Conservation (phyloP, 2,329 filamentous ascomycete species). For the Botryotinia narcissicola region DNA sequence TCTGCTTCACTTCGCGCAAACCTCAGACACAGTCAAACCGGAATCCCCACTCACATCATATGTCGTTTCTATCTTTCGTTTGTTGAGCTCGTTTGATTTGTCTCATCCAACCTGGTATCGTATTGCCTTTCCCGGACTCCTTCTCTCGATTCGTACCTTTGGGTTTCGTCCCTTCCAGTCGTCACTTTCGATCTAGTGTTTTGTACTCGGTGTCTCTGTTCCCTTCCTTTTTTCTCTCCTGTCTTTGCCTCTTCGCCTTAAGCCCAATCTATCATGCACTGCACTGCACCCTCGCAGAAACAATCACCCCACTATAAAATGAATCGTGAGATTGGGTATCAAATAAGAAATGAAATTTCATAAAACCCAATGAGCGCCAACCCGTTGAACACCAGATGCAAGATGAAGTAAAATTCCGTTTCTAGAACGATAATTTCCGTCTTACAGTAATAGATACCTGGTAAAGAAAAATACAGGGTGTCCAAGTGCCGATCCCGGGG, state of each 20-base stretch:
- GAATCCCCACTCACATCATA: background rate
- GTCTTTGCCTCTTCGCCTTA: background rate
- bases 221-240: background rate
- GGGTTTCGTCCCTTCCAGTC: background rate
- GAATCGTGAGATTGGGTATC: background rate
- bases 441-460: background rate
- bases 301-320: background rate
- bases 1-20: conserved; percentile 6
- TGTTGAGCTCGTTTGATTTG: background rate
- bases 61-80: background rate
- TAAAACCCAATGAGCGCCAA: background rate
- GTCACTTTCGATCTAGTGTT: background rate
- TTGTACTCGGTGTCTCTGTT: background rate
- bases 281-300: background rate
- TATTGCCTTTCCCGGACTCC: background rate
- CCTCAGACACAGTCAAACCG: background rate
- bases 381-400: conserved; percentile 9
- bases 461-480: background rate
- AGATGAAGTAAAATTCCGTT: conserved; percentile 10
- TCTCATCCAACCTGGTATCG: background rate
- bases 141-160: too few relatives aligned
- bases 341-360: background rate
- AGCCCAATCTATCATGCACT: background rate
- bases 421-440: conserved; percentile 1
- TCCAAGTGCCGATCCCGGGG: conserved; percentile 5